Evolutionary conservation across 2,329 filamentous ascomycete species (phyloP), one percentile per base, ranked within the genome.

Genomic region (Fusarium sp.): DNA sequence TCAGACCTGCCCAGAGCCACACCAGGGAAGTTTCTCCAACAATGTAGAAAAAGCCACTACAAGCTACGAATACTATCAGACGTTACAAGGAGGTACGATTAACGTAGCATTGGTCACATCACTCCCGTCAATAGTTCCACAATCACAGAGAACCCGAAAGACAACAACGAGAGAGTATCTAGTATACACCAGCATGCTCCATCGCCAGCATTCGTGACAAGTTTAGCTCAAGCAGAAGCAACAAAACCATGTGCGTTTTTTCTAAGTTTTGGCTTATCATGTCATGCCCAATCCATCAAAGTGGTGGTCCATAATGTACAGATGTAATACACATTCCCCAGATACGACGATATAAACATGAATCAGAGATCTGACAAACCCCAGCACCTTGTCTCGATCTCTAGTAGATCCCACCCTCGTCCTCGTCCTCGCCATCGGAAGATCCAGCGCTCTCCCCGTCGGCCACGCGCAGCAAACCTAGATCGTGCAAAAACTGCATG

Each of bases 361-460:
- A 51, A 42, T 38, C 52, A 36, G 51, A 49, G 45, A 72, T 56
- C 51, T 52, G 65, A 49, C 33, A 67, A 65, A 66, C 44, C 45
- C 42, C 35, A 17, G 38, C 54, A 14, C 41, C 11, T 26, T 58
- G 47, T 51, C 39, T 41, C 44, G 49, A 76, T 63, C 63, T 63
- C 44, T 41, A 45, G 39, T 61, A 72, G 54, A 69, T 66, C 75
- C n/a, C 52, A 45, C 60, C 24, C 41, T 38, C 45, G 48, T 36
- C 22, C 45, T 57, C 48, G 45, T 18, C 66, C 39, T 61, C 55
- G 33, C 52, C 52, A 61, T 57, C 62, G 66, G 65, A 74, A 75
- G 73, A 77, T 77, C 64, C 63, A 71, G 73, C 38, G 41, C 63
- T 45, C 48, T 73, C 66, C 66, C 66, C 52, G 54, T 45, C 60